Evolutionary conservation across 371 early-diverging fungal species (phyloP).

Genomic region (Apophysomyces elegans): DNA sequence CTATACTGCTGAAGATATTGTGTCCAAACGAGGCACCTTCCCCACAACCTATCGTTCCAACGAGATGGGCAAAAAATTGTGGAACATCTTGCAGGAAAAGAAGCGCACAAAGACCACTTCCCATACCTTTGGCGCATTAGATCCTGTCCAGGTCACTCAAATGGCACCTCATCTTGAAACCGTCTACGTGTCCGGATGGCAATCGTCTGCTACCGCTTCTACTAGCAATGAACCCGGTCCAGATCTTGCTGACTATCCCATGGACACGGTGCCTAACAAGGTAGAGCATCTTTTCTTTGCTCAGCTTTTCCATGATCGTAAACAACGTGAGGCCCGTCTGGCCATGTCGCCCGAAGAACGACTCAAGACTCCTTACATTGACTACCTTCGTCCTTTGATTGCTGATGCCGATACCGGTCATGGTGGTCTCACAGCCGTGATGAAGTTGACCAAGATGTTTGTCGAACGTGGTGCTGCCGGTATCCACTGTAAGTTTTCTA

Average conservation of each 20-base stretch:
- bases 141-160: conserved; percentile 93
- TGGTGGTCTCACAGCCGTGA: conserved; percentile 92
- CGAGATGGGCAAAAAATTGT: conserved; percentile 91
- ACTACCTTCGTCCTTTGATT: conserved; percentile 95
- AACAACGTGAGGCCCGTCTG: conserved; percentile 92
- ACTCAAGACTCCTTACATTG: conserved; percentile 76
- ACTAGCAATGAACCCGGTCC: conserved; percentile 98
- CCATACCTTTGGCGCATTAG: conserved; percentile 94
- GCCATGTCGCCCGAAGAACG: conserved; percentile 71
- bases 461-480: conserved; percentile 95
- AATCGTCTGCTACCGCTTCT: conserved; percentile 97
- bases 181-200: conserved; percentile 98
- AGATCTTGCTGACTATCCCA: conserved; percentile 98
- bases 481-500: conserved; percentile 64
- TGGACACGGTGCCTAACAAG: conserved; percentile 99
- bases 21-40: conserved; percentile 88
- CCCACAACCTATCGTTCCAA: conserved; percentile 83
- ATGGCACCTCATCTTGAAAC: conserved; percentile 98
- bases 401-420: conserved; percentile 99
- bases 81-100: conserved; percentile 83
- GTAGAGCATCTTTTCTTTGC: conserved; percentile 98
- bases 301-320: conserved; percentile 97
- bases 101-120: conserved; percentile 80
- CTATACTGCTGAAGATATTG: conserved; percentile 91
- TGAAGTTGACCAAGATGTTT: conserved; percentile 95